These are phyloP conservation scores for Geranomyces michiganensis DNA, from an alignment of 192 early-diverging fungal species.

Conservation along the genomic window DNA sequence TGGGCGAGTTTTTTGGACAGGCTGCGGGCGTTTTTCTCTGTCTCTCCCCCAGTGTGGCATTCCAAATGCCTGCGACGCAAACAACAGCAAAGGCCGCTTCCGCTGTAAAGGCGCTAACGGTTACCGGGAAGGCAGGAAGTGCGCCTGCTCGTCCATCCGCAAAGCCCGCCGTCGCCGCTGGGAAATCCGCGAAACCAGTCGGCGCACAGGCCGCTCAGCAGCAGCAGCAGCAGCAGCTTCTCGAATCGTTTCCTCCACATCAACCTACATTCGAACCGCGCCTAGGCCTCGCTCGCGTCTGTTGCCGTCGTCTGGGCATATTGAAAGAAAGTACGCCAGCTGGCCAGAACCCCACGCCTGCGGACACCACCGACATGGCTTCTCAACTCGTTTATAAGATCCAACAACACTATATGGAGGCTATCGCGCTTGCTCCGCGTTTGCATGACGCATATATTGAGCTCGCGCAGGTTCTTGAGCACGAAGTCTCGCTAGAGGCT, in stretches of 20 bases:
- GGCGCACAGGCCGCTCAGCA: neutral
- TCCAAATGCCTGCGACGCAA: neutral
- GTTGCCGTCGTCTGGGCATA: constrained; percentile 26
- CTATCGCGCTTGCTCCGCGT: constrained; percentile 25
- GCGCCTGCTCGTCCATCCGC: neutral
- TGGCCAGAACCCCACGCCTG: neutral
- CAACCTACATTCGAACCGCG: constrained; percentile 9
- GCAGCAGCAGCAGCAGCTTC: neutral
- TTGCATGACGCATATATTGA: constrained; percentile 57
- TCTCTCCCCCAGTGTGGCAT: too few species aligned
- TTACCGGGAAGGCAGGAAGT: neutral
- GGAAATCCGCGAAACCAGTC: too few species aligned
- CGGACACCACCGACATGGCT: neutral
- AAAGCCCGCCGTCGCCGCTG: neutral
- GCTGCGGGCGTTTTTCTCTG: too few species aligned
- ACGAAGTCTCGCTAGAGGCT: constrained; percentile 20
- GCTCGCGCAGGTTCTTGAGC: constrained; percentile 41
- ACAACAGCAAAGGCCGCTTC: constrained; percentile 16
- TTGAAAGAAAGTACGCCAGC: constrained; percentile 5
- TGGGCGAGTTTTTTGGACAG: too few species aligned
- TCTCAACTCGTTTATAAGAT: neutral
- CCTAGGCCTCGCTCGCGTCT: constrained; percentile 38
- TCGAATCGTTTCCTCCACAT: neutral
- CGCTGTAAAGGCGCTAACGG: constrained; percentile 7
- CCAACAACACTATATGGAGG: constrained; percentile 15